Percentiles rank a stretch among this genome's conserved stretches.
phyloP scores from a whole-genome alignment of 2,329 filamentous ascomycete genomes.

The Camptophora hylomeconis region DNA sequence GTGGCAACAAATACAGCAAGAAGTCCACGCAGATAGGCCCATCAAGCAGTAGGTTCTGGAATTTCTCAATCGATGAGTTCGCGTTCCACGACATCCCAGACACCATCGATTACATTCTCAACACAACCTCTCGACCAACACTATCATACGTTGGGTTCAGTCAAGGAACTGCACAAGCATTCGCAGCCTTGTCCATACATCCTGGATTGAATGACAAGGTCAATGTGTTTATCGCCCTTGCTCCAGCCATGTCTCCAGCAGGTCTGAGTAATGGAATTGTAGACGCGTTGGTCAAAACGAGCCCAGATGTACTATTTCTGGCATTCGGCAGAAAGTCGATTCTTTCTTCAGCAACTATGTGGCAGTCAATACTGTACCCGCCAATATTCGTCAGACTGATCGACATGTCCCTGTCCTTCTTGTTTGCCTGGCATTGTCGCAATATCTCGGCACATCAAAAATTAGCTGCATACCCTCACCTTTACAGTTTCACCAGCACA shows the following conservation, averaged over 20 bases:
- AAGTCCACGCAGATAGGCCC: constrained; percentile 72
- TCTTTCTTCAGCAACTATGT: constrained; percentile 86
- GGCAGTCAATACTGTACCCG: constrained; percentile 90
- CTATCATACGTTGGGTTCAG: constrained; percentile 96
- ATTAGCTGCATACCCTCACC: constrained; percentile 83
- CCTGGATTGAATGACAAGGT: constrained; percentile 84
- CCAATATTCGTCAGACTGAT: constrained; percentile 84
- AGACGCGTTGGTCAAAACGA: constrained; percentile 84
- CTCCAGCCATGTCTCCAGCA: constrained; percentile 90
- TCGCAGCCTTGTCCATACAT: constrained; percentile 84
- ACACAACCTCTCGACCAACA: constrained; percentile 67
- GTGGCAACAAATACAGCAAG: constrained; percentile 98
- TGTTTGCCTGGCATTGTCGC: constrained; percentile 77
- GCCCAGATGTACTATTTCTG: constrained; percentile 80
- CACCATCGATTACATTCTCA: constrained; percentile 81
- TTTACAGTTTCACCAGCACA: constrained; percentile 93
- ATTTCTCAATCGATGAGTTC: constrained; percentile 97
- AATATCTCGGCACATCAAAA: constrained; percentile 86
- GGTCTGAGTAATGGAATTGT: constrained; percentile 83
- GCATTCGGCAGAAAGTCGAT: constrained; percentile 87
- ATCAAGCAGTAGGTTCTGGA: constrained; percentile 70
- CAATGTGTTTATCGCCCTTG: constrained; percentile 90
- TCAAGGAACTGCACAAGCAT: constrained; percentile 92
- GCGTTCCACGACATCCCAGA: constrained; percentile 96
- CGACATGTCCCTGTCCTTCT: constrained; percentile 64